Percentiles rank a stretch among this genome's conserved stretches.
These are phyloP conservation scores for Malus hybrid DNA, from an alignment of 331 rosid genomes.

Conservation along the genomic window DNA sequence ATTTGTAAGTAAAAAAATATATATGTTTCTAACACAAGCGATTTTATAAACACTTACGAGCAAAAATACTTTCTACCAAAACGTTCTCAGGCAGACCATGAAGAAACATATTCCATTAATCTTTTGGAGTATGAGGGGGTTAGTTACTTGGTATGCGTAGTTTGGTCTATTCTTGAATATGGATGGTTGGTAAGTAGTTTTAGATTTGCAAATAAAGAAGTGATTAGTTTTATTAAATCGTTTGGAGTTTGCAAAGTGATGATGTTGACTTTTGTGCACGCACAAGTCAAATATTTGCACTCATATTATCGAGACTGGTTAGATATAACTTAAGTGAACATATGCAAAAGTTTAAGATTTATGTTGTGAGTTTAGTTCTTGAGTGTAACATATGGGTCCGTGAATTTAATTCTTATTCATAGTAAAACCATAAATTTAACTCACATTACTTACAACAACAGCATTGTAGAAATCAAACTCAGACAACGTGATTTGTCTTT, in stretches of 20 bases:
- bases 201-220: not conserved
- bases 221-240: not conserved
- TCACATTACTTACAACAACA: no score
- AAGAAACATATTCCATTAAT: no score
- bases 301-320: not conserved
- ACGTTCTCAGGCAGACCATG: not conserved
- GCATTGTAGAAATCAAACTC: no score
- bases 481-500: no score
- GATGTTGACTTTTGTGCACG: not conserved
- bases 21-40: not conserved
- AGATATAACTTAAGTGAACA: no score
- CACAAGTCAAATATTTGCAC: not conserved
- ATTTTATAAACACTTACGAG: not conserved
- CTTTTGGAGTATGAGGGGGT: not conserved
- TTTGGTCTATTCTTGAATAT: not conserved
- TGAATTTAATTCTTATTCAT: no score
- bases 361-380: no score
- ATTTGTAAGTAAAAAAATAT: no score
- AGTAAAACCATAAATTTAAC: no score
- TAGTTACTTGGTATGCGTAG: not conserved
- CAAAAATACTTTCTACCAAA: no score
- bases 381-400: no score
- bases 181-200: not conserved
- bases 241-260: not conserved
- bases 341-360: no score